Evolutionary conservation across 1,284 basidiomycete genomes (phyloP), one percentile per base, ranked within the genome.

Genomic region (Apiotrichum akiyoshidainum): DNA sequence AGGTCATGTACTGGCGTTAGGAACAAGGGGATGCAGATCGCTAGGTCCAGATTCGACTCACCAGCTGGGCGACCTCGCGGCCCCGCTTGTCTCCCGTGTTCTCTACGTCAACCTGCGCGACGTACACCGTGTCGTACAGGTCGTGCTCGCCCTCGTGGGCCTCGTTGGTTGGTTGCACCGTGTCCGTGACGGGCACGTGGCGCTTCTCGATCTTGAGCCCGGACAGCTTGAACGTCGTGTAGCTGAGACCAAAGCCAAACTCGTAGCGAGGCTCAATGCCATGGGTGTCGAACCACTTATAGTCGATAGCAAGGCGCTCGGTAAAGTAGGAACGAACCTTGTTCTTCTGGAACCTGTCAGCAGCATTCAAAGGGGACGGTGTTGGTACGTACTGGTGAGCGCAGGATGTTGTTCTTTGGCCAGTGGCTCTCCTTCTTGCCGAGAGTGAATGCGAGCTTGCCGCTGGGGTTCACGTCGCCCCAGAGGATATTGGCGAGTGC

Each of bases 401-500:
- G 60, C 39, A 76, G 59, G 57, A 80, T 75, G 26, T 72, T 75
- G 58, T 74, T 65, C 2, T 71, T 69, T 11, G 76, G 76, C 70
- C 76, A 82, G 63, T 82, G 80, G 9, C 61, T 58, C 5, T 67
- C 67, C 14, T 66, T 58, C 65, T 77, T 77, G 41, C 74, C 80
- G 51, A 81, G 70, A 0, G 81, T 82, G 69, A 80, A 83, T 0
- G 81, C 96, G 1, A 82, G 69, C 68, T 75, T 75, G 40, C 86
- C 90, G 46, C 86, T 86, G 0, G 90, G 90, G 72, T 90, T 91
- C 57, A 86, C 83, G 67, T 85, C 85, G 39, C 90, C 90, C 58
- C 88, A 86, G 2, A 92, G 75, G 8, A 92, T 84, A 64, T 90
- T 87, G 2, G 86, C 87, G 53, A 92, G 86, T 16, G 88, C 88